A percentile compares a stretch with the other conserved stretches of the same genome.
Evolutionary conservation across 2,329 filamentous ascomycete genomes (phyloP).

Genomic region (Cordyceps sp.): DNA sequence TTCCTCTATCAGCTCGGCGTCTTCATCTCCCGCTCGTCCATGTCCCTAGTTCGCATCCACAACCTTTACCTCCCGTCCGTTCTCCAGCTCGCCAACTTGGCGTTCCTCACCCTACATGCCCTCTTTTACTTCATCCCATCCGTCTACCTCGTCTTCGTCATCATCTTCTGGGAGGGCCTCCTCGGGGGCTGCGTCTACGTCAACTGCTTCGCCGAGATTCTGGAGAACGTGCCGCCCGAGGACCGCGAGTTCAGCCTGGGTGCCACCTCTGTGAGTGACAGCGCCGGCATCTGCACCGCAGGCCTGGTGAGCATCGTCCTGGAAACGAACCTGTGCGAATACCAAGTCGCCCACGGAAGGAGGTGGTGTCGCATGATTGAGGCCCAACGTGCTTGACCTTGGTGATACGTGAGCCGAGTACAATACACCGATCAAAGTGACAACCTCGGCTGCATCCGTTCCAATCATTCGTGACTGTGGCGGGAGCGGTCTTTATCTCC

Average conservation of each 20-base stretch:
- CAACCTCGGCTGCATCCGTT: no score
- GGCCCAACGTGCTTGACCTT: no score
- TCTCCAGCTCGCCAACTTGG: conserved; percentile 66
- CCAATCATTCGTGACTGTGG: no score
- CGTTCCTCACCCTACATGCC: conserved; percentile 57
- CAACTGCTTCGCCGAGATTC: conserved; percentile 88
- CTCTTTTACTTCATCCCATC: conserved; percentile 67
- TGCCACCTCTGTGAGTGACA: conserved; percentile 84
- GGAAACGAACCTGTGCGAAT: conserved; percentile 67
- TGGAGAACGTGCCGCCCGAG: conserved; percentile 57
- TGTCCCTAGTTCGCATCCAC: conserved; percentile 70
- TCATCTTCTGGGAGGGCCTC: conserved; percentile 90
- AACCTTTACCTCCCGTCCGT: conserved; percentile 67
- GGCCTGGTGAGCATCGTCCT: conserved; percentile 70
- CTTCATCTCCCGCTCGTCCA: conserved; percentile 83
- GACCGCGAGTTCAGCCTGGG: conserved; percentile 85
- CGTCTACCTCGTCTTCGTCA: conserved; percentile 68
- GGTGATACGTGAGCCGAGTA: no score
- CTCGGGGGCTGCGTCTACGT: conserved; percentile 88
- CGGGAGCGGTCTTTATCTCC: no score
- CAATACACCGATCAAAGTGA: no score
- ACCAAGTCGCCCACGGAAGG: conserved; percentile 68
- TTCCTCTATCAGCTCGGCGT: conserved; percentile 92
- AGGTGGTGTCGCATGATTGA: conserved; percentile 51
- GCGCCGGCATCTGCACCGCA: conserved; percentile 75